Percentiles rank a stretch among this genome's conserved stretches.
These are phyloP conservation scores for Colletotrichum sp. DNA, from an alignment of 2,329 filamentous ascomycete genomes.

Conservation along the genomic window DNA sequence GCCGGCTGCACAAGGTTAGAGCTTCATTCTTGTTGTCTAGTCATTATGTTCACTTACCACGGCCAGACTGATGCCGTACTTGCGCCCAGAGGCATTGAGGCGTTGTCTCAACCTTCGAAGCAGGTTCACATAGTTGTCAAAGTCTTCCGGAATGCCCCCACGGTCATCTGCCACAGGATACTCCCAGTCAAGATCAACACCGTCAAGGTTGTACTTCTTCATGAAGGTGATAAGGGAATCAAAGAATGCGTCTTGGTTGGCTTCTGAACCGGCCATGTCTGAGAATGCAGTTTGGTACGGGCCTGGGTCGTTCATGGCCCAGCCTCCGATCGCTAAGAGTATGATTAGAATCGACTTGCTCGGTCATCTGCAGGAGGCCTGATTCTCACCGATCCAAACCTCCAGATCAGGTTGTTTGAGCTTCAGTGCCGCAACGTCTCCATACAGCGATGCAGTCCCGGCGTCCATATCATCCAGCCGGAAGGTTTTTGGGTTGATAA, in stretches of 20 bases:
- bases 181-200: slow-evolving; percentile 54
- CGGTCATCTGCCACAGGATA: slow-evolving; percentile 39
- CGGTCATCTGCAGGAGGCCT: not conserved
- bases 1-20: slow-evolving; percentile 26
- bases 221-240: slow-evolving; percentile 42
- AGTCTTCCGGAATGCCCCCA: slow-evolving; percentile 39
- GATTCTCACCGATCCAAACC: not conserved
- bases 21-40: not conserved
- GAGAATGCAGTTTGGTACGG: not conserved
- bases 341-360: not conserved
- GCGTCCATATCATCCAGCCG: not conserved
- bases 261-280: not conserved
- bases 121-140: slow-evolving; percentile 32
- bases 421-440: not conserved
- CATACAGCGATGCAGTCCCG: not conserved
- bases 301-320: not conserved
- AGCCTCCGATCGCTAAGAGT: not conserved
- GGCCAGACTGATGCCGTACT: not conserved
- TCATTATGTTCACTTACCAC: not conserved
- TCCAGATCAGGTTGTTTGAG: not conserved
- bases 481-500: not conserved
- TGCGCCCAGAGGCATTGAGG: not conserved
- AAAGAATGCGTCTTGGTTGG: slow-evolving; percentile 37
- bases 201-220: slow-evolving; percentile 45
- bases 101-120: not conserved